Percentiles rank a stretch among this genome's conserved stretches.
These are phyloP conservation scores for Aureobasidium sp. DNA, from an alignment of 2,329 filamentous ascomycete species.

Conservation along the genomic window DNA sequence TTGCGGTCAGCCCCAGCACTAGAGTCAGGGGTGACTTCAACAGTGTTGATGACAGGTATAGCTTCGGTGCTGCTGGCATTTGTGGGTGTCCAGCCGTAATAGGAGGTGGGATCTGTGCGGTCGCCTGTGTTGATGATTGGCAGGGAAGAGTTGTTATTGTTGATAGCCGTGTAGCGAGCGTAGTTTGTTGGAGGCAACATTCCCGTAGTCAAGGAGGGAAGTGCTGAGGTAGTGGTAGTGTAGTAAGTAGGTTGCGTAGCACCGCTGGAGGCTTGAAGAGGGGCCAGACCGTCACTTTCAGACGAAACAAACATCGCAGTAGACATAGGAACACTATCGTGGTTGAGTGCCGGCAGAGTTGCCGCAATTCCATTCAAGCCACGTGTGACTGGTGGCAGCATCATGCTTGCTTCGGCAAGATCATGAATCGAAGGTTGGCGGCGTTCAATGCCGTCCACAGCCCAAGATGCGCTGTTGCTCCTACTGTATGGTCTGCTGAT, in stretches of 20 bases:
- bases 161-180: neutral
- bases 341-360: neutral
- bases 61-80: neutral
- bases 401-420: conserved; percentile 8
- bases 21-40: neutral
- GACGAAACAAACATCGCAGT: neutral
- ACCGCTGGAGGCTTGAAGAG: neutral
- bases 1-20: neutral
- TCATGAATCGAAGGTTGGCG: conserved; percentile 6
- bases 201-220: neutral
- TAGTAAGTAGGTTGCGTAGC: neutral
- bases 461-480: neutral
- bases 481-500: conserved; percentile 1
- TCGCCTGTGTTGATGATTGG: neutral
- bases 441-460: neutral
- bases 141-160: neutral
- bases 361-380: neutral
- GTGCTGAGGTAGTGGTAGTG: neutral
- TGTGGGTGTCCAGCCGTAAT: neutral
- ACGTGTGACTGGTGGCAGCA: conserved; percentile 10
- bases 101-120: neutral
- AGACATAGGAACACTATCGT: neutral
- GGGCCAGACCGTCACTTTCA: neutral
- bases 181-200: neutral
- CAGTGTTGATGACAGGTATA: neutral